Conservation (phyloP, 1,284 basidiomycete species). For the Ceratobasidium sp. region DNA sequence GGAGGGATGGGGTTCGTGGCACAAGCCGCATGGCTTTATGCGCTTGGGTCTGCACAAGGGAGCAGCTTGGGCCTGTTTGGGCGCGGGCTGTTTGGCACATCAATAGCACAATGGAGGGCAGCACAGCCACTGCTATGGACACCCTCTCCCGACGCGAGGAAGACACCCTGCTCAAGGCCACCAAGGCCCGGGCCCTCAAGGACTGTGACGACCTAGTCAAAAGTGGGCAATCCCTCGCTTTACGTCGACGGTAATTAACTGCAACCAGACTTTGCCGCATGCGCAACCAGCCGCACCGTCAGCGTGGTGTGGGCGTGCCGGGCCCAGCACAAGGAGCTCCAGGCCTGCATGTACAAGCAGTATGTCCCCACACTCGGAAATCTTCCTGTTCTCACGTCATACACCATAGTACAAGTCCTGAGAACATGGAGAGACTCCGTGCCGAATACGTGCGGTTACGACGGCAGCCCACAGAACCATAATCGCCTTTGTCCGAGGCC, state of each 20-base stretch:
- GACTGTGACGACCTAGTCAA: slow-evolving; percentile 81
- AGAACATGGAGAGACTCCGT: slow-evolving; percentile 76
- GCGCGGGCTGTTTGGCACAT: slow-evolving; percentile 7
- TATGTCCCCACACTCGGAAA: slow-evolving; percentile 58
- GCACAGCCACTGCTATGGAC: slow-evolving; percentile 66
- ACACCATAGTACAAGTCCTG: slow-evolving; percentile 69
- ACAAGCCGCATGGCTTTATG: slow-evolving; percentile 41
- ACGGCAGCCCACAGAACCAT: slow-evolving; percentile 34
- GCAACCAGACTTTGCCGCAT: slow-evolving; percentile 80
- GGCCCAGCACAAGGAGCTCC: slow-evolving; percentile 73
- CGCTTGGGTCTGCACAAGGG: slow-evolving; percentile 23
- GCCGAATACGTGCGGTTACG: slow-evolving; percentile 78
- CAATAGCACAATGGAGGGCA: slow-evolving; percentile 31
- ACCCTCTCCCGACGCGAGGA: slow-evolving; percentile 89
- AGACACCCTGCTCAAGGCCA: slow-evolving; percentile 81
- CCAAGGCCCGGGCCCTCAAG: slow-evolving; percentile 81
- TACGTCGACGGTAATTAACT: slow-evolving; percentile 11
- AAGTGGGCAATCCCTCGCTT: slow-evolving; percentile 60
- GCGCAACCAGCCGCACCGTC: slow-evolving; percentile 81
- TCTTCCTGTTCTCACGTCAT: not conserved
- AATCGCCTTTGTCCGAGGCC: slow-evolving; percentile 4
- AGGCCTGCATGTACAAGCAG: slow-evolving; percentile 85
- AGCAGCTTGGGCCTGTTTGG: slow-evolving; percentile 35
- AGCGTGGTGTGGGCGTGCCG: slow-evolving; percentile 87
- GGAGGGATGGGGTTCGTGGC: slow-evolving; percentile 25